These are phyloP conservation scores for Neocatenulostroma microsporum DNA, from an alignment of 2,329 filamentous ascomycete genomes.

Conservation along the genomic window DNA sequence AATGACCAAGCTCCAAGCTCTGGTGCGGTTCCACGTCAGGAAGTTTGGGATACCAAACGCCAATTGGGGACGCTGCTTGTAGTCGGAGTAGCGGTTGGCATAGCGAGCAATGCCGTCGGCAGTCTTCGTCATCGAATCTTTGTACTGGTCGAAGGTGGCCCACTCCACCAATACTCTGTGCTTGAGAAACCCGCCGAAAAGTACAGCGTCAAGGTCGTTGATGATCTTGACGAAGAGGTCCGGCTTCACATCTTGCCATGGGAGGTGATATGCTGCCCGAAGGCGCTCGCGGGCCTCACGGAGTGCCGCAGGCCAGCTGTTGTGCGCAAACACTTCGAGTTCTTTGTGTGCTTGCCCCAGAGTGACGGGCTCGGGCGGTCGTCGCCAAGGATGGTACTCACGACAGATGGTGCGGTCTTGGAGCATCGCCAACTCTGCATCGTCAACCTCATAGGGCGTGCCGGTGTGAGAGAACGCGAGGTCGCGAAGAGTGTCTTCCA, in stretches of 20 bases:
- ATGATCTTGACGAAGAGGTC: constrained; percentile 5
- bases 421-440: neutral
- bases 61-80: too few relatives aligned
- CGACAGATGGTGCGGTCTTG: constrained; percentile 1
- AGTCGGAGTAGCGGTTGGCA: too few relatives aligned
- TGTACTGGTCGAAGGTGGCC: constrained; percentile 1
- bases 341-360: constrained; percentile 1
- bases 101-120: too few relatives aligned
- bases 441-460: constrained; percentile 2
- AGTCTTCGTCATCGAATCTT: too few relatives aligned
- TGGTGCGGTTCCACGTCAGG: too few relatives aligned
- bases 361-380: neutral
- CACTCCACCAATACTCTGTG: constrained; percentile 3
- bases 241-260: neutral
- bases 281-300: constrained; percentile 1
- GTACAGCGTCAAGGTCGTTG: constrained; percentile 3
- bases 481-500: too few relatives aligned
- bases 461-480: too few relatives aligned
- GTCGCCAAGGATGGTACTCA: neutral
- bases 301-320: too few relatives aligned
- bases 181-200: neutral
- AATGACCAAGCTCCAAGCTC: too few relatives aligned
- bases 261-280: neutral
- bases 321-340: neutral
- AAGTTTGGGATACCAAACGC: too few relatives aligned